Evolutionary conservation across 2,329 filamentous ascomycete genomes (phyloP).

Genomic region (Bipolaris victoriae): DNA sequence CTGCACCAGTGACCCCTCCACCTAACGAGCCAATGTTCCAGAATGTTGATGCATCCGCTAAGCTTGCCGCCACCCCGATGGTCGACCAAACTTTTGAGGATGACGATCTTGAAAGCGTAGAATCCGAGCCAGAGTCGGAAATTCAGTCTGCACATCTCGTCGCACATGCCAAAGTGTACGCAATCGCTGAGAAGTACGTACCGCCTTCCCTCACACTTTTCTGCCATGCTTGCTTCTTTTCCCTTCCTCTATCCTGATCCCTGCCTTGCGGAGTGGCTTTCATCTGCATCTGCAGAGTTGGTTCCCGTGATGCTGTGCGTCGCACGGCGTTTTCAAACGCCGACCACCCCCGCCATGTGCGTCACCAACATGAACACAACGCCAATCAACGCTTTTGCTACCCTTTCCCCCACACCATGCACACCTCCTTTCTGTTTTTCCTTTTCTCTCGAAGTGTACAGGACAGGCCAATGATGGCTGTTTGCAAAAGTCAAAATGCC

Average conservation of each 20-base stretch:
- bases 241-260: constrained; percentile 20
- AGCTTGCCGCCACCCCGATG: constrained; percentile 41
- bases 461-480: constrained; percentile 27
- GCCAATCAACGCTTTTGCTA: constrained; percentile 31
- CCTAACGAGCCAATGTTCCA: constrained; percentile 32
- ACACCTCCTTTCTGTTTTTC: constrained; percentile 9
- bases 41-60: constrained; percentile 30
- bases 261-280: constrained; percentile 19
- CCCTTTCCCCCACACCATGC: constrained; percentile 15
- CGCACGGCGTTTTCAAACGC: constrained; percentile 29
- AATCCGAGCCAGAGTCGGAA: constrained; percentile 45
- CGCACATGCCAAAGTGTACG: constrained; percentile 57
- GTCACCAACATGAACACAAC: constrained; percentile 28
- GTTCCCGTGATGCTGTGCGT: constrained; percentile 24
- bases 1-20: constrained; percentile 36
- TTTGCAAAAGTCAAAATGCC: constrained; percentile 14
- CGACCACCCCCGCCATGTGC: constrained; percentile 41
- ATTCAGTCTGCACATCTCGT: constrained; percentile 52
- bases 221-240: constrained; percentile 1
- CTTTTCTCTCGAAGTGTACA: constrained; percentile 12
- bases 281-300: constrained; percentile 11
- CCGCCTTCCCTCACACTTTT: constrained; percentile 11
- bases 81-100: constrained; percentile 44
- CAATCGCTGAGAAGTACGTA: constrained; percentile 57
- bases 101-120: constrained; percentile 37